Evolutionary conservation across 306 rosid genomes (phyloP).

Genomic region (Glycyrrhiza uralensis): DNA sequence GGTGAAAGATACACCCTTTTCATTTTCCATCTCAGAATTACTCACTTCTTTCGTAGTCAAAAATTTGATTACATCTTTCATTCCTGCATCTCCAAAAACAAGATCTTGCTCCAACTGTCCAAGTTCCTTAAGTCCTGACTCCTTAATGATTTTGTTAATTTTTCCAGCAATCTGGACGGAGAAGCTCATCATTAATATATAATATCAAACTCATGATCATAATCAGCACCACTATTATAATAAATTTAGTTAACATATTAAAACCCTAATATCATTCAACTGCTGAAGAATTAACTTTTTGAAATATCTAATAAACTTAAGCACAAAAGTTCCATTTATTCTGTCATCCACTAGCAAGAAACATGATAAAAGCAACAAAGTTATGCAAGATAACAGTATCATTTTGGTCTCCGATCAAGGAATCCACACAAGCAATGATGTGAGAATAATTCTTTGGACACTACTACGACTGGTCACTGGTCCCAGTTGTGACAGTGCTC

Average conservation of each 20-base stretch:
- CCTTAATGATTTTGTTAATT: slow-evolving; percentile 69
- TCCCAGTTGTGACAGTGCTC: neutral
- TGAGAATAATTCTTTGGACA: neutral
- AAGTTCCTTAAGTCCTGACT: slow-evolving; percentile 70
- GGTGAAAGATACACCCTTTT: slow-evolving; percentile 4
- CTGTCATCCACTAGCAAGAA: slow-evolving; percentile 15
- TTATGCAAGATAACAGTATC: neutral
- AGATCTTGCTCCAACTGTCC: slow-evolving; percentile 93
- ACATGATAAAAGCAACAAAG: neutral
- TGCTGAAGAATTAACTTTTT: neutral
- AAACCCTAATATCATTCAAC: slow-evolving; percentile 6
- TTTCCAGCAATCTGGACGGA: slow-evolving; percentile 79
- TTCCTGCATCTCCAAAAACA: slow-evolving; percentile 94
- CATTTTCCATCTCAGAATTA: slow-evolving; percentile 20
- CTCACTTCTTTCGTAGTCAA: slow-evolving; percentile 63
- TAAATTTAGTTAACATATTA: neutral
- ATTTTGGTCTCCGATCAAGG: neutral
- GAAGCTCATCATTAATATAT: slow-evolving; percentile 20
- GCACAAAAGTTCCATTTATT: slow-evolving; percentile 7
- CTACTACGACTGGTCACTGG: neutral
- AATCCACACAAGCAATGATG: neutral
- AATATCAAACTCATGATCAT: slow-evolving; percentile 10
- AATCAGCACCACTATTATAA: neutral
- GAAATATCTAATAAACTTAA: slow-evolving; percentile 3
- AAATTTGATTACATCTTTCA: slow-evolving; percentile 84